Evolutionary conservation across 768 basidiomycete genomes (phyloP), one percentile per base, ranked within the genome.

Genomic region (Mycena alexandri): DNA sequence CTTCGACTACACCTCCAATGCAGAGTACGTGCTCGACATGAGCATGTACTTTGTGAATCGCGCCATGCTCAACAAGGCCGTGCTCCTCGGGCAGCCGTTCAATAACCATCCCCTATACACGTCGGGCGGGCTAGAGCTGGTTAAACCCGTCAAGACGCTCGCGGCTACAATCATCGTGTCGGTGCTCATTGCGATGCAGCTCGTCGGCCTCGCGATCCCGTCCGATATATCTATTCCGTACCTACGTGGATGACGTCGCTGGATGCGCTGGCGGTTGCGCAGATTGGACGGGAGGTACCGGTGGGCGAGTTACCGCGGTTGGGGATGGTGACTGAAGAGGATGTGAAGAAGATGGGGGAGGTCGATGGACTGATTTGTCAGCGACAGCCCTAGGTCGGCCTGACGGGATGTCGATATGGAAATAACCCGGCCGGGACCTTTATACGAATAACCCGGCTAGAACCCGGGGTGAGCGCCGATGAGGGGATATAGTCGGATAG

Each of bases 21-120:
- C 57, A 8, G 57, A 44, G 43, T 58, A 58, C 33, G n/a, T 46
- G 8, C 57, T 58, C 25, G 57, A 58, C 33, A 58, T 58, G 57
- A 46, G 25, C 43, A 58, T 58, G 57, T 58, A 44, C 21, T 41
- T 46, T n/a, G 43, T 25, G 19, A 58, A 47, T 21, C 43, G 57
- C 29, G 43, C 57, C 25, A 24, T 43, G 43, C 57, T 58, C 43
- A 58, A 44, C 33, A 58, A 58, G 14, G 57, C 57, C 9, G 43
- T 58, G 11, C n/a, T 16, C 24, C 0, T 58, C 16, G 19, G 29
- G 43, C 57, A 58, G 29, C n/a, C n/a, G 29, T 19, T 46, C 25
- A 3, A 6, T 11, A 25, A 58, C 33, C 43, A 43, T 0, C 57
- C 43, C 9, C 46, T 58, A 46, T 46, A 58, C 44, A 58, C 43